Base-by-base conservation (phyloP, 495 filamentous ascomycete genomes). In the Penicillium macrosclerotiorum region DNA sequence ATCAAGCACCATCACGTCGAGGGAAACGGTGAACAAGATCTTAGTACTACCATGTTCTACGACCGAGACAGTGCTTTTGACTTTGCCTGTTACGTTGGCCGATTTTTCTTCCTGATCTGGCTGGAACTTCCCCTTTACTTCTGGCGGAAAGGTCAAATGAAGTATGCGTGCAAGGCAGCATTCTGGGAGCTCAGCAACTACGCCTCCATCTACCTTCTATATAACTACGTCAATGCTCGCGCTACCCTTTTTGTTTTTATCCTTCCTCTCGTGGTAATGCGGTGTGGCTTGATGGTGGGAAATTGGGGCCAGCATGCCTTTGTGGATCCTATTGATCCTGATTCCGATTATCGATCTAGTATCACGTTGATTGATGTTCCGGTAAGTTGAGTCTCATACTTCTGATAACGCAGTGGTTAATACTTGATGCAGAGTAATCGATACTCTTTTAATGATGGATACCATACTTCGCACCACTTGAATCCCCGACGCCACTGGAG, bases 1-100 rank as follows among this genome's bases (percentile, higher is more conserved):
- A 84, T 90, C 49, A 90, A 92, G 66, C 84, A 88, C 59, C 88
- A 90, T 56, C 88, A 90, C 52, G 82, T 90, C 37, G 88, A 92
- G 59, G 82, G 78, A 42, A 92, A 92, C 59, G 88, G 87, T 1
- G 85, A 85, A 0, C 71, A 81, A 27, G 88, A 92, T 54, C 73
- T 92, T 5, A 85, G 80, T 8, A 84, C 84, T 0, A 90, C 88
- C 9, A 75, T 90, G 29, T 76, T 82, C 17, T 90, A 88, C 56
- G 84, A 92, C 57, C 79, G 88, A 5, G 88, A 92, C 58, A 68
- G 75, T 34, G 33, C 79, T 5, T 62, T 63, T 33, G 68, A 86
- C 51, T 88, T 90, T 51, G 52, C 81, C 8, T 72, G 76, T 49
- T 92, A 92, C 47, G 67, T 89, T 26, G 76, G 76, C 7, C 80